phyloP scores from a whole-genome alignment of 768 basidiomycete species.

The Hygrophorus pudorinus region DNA sequence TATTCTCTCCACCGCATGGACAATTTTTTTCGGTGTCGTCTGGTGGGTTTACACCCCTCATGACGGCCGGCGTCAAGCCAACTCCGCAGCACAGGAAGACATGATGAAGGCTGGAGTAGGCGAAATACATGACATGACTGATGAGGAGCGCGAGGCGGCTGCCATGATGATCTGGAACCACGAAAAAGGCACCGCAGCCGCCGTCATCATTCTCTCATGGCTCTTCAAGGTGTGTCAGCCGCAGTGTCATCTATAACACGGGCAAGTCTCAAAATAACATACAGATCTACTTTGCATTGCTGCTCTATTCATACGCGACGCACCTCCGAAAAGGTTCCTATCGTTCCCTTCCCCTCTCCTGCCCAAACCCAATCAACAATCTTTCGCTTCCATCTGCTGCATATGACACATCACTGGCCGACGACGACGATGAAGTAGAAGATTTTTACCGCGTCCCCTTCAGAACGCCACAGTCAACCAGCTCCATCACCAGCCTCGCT shows the following conservation, averaged over 20 bases:
- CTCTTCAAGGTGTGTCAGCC: constrained; percentile 60
- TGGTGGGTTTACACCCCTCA: constrained; percentile 95
- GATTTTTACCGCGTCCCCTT: constrained; percentile 63
- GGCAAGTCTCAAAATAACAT: constrained; percentile 2
- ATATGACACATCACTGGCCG: constrained; percentile 31
- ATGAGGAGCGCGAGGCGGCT: constrained; percentile 55
- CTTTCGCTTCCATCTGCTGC: constrained; percentile 20
- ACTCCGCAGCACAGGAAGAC: constrained; percentile 83
- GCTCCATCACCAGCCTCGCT: constrained; percentile 44
- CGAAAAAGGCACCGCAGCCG: constrained; percentile 75
- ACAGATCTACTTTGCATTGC: constrained; percentile 86
- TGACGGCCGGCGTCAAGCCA: constrained; percentile 70
- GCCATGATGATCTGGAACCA: constrained; percentile 82
- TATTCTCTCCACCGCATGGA: constrained; percentile 82
- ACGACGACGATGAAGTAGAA: constrained; percentile 56
- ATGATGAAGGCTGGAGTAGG: constrained; percentile 57
- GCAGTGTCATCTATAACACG: background rate
- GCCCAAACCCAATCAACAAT: constrained; percentile 23
- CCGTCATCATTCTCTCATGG: constrained; percentile 79
- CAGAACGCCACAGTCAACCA: constrained; percentile 30
- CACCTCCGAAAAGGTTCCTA: constrained; percentile 92
- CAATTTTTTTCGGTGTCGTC: constrained; percentile 77
- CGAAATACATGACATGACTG: constrained; percentile 44
- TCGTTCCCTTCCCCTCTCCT: constrained; percentile 60
- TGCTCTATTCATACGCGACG: constrained; percentile 87